These are phyloP conservation scores for Aspergillus sclerotioniger DNA, from an alignment of 495 filamentous ascomycete genomes.

Conservation along the genomic window DNA sequence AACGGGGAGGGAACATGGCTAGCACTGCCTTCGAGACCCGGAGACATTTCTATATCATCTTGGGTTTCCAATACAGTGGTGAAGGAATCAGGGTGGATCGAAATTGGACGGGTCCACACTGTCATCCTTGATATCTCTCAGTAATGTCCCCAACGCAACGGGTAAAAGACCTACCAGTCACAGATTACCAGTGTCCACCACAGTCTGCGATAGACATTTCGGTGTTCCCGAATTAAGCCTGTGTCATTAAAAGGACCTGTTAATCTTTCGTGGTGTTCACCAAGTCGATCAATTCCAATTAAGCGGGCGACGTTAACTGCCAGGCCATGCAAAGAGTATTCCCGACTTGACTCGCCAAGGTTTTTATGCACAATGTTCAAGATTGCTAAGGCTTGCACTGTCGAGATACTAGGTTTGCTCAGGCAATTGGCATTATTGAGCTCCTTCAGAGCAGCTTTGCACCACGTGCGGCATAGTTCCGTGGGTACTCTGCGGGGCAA, in stretches of 20 bases:
- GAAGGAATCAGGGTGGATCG: slow-evolving; percentile 3
- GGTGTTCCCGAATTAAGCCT: not conserved
- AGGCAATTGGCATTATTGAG: not conserved
- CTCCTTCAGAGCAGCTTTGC: not conserved
- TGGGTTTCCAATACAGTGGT: not conserved
- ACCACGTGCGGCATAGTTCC: slow-evolving; percentile 1
- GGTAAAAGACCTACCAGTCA: not conserved
- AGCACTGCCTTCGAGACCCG: not conserved
- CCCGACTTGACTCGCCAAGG: slow-evolving; percentile 1
- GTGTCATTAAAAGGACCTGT: not conserved
- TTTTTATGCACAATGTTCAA: slow-evolving; percentile 1
- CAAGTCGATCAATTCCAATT: slow-evolving; percentile 3
- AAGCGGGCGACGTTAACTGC: slow-evolving; percentile 1
- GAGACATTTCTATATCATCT: not conserved
- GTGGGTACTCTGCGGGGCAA: not conserved
- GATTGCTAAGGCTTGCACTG: slow-evolving; percentile 1
- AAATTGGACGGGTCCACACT: not conserved
- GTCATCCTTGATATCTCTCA: not conserved
- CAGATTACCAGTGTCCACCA: slow-evolving; percentile 10
- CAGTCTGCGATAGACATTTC: not conserved
- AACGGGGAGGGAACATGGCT: not conserved
- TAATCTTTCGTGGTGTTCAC: not conserved
- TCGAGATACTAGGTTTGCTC: slow-evolving; percentile 1
- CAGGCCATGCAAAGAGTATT: slow-evolving; percentile 2
- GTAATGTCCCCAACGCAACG: not conserved